Conservation (phyloP, 306 rosid species). For the Cicer chorassanicum region DNA sequence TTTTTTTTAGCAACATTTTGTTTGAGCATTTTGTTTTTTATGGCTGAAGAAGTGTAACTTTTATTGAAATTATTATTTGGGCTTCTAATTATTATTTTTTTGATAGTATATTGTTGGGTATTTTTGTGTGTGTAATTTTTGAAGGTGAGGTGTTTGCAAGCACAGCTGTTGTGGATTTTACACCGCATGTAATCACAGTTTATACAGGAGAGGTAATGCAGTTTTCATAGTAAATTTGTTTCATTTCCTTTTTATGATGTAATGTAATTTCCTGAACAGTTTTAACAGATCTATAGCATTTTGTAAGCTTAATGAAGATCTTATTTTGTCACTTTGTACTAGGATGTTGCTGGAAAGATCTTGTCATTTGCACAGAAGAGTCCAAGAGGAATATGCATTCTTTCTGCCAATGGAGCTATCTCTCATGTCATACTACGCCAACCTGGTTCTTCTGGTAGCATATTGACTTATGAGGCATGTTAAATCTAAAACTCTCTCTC, state of each 20-base stretch:
- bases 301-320: conserved; percentile 31
- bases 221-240: not conserved
- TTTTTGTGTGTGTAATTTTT: conserved; percentile 45
- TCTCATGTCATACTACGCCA: conserved; percentile 79
- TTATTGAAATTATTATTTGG: conserved; percentile 9
- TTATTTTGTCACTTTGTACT: conserved; percentile 42
- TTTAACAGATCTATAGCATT: conserved; percentile 39
- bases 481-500: conserved; percentile 27
- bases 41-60: not conserved
- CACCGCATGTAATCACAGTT: conserved; percentile 73
- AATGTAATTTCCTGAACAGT: not conserved
- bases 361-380: conserved; percentile 68
- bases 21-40: not conserved
- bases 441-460: conserved; percentile 73
- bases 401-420: conserved; percentile 82
- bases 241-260: not conserved
- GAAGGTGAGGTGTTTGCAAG: conserved; percentile 67
- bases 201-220: conserved; percentile 74
- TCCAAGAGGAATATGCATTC: conserved; percentile 72
- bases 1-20: too few species aligned
- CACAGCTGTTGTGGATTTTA: conserved; percentile 69
- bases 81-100: not conserved
- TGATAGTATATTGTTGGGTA: conserved; percentile 32
- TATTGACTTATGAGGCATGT: conserved; percentile 80
- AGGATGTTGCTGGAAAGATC: conserved; percentile 85